phyloP scores from a whole-genome alignment of 495 filamentous ascomycete species.

The Saxophila tyrrhenica region DNA sequence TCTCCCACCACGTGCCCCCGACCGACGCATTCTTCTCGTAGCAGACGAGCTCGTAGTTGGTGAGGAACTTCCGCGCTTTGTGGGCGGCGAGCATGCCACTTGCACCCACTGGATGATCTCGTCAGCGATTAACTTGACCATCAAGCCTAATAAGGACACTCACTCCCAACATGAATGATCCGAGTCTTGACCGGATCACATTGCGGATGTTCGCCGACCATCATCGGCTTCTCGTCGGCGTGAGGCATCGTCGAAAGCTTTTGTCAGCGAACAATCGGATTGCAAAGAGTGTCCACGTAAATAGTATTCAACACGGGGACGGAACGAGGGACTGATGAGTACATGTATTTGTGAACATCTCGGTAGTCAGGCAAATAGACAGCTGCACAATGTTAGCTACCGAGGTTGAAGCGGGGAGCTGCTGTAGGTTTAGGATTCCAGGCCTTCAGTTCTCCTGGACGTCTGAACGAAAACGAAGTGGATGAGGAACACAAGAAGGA shows the following conservation, averaged over 20 bases:
- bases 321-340: no score
- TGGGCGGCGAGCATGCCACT: constrained; percentile 24
- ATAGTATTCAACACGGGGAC: no score
- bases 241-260: background rate
- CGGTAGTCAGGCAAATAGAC: no score
- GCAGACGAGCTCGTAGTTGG: constrained; percentile 10
- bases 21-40: constrained; percentile 71
- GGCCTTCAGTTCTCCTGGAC: no score
- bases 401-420: no score
- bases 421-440: no score
- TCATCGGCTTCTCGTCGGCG: background rate
- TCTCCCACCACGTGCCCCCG: constrained; percentile 52
- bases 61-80: constrained; percentile 23
- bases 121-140: no score
- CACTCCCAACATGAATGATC: background rate
- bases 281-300: no score
- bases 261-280: background rate
- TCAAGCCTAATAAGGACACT: background rate
- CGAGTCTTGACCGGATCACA: background rate
- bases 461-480: no score
- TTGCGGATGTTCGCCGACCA: background rate
- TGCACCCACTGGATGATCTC: constrained; percentile 24
- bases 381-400: no score
- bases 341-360: no score
- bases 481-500: no score